A percentile compares a stretch with the other conserved stretches of the same genome.
These are phyloP conservation scores for Eremothecium gossypii DNA, from an alignment of 1,139 yeast genomes.

Conservation along the genomic window DNA sequence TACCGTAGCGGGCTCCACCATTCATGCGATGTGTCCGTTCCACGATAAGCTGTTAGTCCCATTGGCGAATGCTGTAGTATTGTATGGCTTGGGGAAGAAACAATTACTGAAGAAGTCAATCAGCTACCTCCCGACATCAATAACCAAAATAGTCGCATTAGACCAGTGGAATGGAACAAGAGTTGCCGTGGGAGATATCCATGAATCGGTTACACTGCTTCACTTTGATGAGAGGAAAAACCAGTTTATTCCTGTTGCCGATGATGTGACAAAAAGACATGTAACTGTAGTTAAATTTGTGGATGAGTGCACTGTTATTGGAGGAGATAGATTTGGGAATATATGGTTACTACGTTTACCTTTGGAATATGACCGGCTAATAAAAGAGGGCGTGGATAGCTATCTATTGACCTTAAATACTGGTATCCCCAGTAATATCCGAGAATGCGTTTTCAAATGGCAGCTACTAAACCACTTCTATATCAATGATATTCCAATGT, in stretches of 20 bases:
- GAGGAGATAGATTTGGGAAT: constrained; percentile 90
- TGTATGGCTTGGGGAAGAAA: constrained; percentile 69
- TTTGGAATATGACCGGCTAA: constrained; percentile 21
- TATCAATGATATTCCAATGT: constrained; percentile 62
- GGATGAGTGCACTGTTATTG: constrained; percentile 68
- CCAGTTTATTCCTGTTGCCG: constrained; percentile 53
- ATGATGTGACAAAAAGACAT: constrained; percentile 62
- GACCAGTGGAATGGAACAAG: constrained; percentile 45
- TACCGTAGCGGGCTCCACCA: constrained; percentile 46
- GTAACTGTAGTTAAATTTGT: constrained; percentile 50
- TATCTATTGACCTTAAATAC: background rate
- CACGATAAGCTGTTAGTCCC: constrained; percentile 59
- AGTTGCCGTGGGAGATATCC: constrained; percentile 59
- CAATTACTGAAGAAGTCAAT: constrained; percentile 65
- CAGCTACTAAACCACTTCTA: constrained; percentile 51
- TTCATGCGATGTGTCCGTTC: constrained; percentile 46
- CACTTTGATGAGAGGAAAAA: constrained; percentile 46
- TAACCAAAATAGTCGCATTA: constrained; percentile 42
- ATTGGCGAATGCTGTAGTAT: constrained; percentile 41
- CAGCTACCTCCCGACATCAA: constrained; percentile 32
- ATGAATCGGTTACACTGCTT: constrained; percentile 51
- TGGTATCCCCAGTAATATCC: constrained; percentile 17
- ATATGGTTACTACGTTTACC: constrained; percentile 59
- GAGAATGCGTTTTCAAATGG: constrained; percentile 39
- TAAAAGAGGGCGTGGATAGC: constrained; percentile 8